phyloP scores from a whole-genome alignment of 345 rosid species.

The Ricinus communis region DNA sequence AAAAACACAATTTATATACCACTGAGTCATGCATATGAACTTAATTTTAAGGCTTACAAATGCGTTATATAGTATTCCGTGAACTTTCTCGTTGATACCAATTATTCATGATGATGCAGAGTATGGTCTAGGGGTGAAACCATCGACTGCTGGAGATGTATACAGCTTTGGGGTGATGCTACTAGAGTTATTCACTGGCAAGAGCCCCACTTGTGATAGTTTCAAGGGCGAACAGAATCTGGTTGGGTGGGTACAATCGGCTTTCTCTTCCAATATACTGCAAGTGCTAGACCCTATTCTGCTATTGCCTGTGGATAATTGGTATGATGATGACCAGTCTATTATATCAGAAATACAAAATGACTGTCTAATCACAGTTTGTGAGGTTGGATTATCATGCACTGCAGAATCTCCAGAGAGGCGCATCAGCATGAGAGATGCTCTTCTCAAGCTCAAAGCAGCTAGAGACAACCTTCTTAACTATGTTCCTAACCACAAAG shows the following conservation, averaged over 20 bases:
- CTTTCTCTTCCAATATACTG: conserved; percentile 16
- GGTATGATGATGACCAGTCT: not conserved
- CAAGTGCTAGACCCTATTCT: conserved; percentile 41
- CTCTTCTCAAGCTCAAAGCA: conserved; percentile 33
- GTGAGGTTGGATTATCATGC: conserved; percentile 48
- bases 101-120: conserved; percentile 30
- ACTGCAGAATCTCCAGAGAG: conserved; percentile 32
- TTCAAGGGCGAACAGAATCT: conserved; percentile 39
- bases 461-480: conserved; percentile 15
- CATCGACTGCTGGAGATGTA: conserved; percentile 52
- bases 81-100: too few relatives aligned
- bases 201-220: conserved; percentile 40
- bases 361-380: conserved; percentile 31
- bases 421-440: conserved; percentile 41
- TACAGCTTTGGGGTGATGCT: conserved; percentile 46
- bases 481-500: too few relatives aligned
- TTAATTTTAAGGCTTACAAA: too few relatives aligned
- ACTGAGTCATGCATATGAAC: too few relatives aligned
- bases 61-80: too few relatives aligned
- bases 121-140: conserved; percentile 45
- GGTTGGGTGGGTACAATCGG: conserved; percentile 36
- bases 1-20: too few relatives aligned
- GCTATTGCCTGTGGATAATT: not conserved
- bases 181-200: conserved; percentile 44
- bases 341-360: not conserved